Base-by-base conservation (phyloP, 1,284 basidiomycete species). In the Leccinum glutinopallens region DNA sequence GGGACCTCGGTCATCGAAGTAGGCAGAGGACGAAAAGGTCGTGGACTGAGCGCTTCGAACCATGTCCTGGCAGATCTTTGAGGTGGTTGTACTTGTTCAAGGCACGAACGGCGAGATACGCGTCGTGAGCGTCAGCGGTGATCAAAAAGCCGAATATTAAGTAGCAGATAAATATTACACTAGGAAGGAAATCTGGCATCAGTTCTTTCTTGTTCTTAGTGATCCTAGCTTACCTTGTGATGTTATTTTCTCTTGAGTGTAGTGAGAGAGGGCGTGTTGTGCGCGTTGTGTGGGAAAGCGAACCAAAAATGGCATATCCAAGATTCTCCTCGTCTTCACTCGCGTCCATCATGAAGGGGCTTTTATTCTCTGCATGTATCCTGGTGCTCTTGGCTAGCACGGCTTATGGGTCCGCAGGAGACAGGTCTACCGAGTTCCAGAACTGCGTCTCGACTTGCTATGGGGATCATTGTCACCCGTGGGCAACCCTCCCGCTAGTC, bases 1-100 rank as follows among this genome's bases (percentile, higher is more conserved):
- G 12, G 75, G 67, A 3, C 89, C 90, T 62, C 89, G 82, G 73
- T 92, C 89, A 67, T 86, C 84, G 71, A 93, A 93, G 77, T 90
- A 91, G 10, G 88, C 79, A 15, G 84, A 81, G 39, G 86, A 81
- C 1, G 90, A 90, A 75, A 92, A 90, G 1, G 89, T 91, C 15
- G 81, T 83, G 5, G 86, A 78, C 72, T 89, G 80, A 22, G 76
- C 71, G 29, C 72, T 72, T 59, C 80, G 80, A 66, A 81, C 79
- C 80, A 81, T 81, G 49, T 32, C 3, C 5, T 1, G 29, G 29
- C 25, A 29, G 41, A 37, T 43, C 4, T 7, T 35, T 29, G 29
- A 15, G 19, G 49, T 3, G 29, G 15, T 58, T 17, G 41, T 43
- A 43, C 41, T 43, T n/a, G 9, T 17, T 51, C 29, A 33, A 19